Evolutionary conservation across 2,329 filamentous ascomycete species (phyloP), one percentile per base, ranked within the genome.

Genomic region (Emmonsia crescens): DNA sequence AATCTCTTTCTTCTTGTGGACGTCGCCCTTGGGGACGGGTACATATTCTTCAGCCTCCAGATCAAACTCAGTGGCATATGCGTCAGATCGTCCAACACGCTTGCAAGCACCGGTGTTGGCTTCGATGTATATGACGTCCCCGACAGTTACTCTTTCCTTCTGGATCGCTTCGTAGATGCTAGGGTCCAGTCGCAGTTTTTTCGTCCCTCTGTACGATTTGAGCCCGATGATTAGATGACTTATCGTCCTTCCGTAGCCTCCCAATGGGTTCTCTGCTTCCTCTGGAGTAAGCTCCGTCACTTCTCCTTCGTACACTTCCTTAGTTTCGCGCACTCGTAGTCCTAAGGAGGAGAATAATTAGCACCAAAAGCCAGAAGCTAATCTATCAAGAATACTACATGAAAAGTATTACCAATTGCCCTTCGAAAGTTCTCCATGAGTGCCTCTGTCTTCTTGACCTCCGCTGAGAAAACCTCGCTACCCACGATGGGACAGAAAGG

Each of bases 1-100:
- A 68, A 99, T 96, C 78, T 99, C 94, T 82, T 99, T 99, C 85
- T 96, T 97, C 85, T 99, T 99, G 81, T 97, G 94, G 60, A 99
- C 94, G 72, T 99, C 94, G 62, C 94, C 94, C 80, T 99, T 99
- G 62, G 94, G 94, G 66, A 99, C 95, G 5, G 94, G 94, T 66
- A 99, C 94, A 75, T 99, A 99, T 78, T 99, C 94, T 77, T 99
- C 94, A 1, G 94, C 94, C 79, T 99, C 94, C 57, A 99, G 85
- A 74, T 99, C 94, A 74, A 99, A 99, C 75, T 99, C 94, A 59
- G 94, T 99, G 33, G 92, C 93, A 75, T 97, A 97, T 33, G 94
- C 94, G 74, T 99, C 94, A 54, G 91, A 96, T 71, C 94, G 85
- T 59, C 94, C 94, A 12, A 99, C 94, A 69, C 94, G 86, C 81